phyloP scores from a whole-genome alignment of 176 grass and related monocot species.

The Metroxylon sagu region DNA sequence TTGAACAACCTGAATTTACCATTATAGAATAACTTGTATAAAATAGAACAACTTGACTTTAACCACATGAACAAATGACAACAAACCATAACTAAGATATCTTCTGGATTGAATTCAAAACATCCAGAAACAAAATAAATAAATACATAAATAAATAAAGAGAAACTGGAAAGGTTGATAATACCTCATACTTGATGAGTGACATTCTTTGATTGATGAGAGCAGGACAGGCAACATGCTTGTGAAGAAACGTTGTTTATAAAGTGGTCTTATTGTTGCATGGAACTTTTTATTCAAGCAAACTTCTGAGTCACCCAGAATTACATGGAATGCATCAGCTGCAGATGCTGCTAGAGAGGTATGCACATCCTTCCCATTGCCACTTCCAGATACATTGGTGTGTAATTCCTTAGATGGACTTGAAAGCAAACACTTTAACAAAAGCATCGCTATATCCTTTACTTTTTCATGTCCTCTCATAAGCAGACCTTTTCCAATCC shows the following conservation, averaged over 20 bases:
- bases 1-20: too few species aligned
- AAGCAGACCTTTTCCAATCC: slow-evolving; percentile 89
- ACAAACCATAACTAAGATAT: background rate
- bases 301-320: slow-evolving; percentile 82
- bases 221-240: slow-evolving; percentile 65
- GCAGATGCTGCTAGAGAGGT: slow-evolving; percentile 42
- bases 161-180: slow-evolving; percentile 16
- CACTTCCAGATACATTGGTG: slow-evolving; percentile 17
- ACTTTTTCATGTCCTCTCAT: slow-evolving; percentile 92
- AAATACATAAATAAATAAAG: background rate
- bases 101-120: slow-evolving; percentile 1
- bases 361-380: slow-evolving; percentile 13
- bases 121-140: slow-evolving; percentile 1
- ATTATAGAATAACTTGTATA: too few species aligned
- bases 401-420: slow-evolving; percentile 21
- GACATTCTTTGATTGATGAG: slow-evolving; percentile 62
- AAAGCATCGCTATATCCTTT: slow-evolving; percentile 74
- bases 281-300: slow-evolving; percentile 91
- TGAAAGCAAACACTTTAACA: slow-evolving; percentile 59
- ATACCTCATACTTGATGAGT: slow-evolving; percentile 35
- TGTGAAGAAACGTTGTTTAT: slow-evolving; percentile 98
- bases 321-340: slow-evolving; percentile 75
- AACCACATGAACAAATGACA: background rate
- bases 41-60: too few species aligned
- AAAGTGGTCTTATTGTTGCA: slow-evolving; percentile 77